A percentile compares a stretch with the other conserved stretches of the same genome.
These are phyloP conservation scores for Strobilomyces confusus DNA, from an alignment of 768 basidiomycete genomes.

Conservation along the genomic window DNA sequence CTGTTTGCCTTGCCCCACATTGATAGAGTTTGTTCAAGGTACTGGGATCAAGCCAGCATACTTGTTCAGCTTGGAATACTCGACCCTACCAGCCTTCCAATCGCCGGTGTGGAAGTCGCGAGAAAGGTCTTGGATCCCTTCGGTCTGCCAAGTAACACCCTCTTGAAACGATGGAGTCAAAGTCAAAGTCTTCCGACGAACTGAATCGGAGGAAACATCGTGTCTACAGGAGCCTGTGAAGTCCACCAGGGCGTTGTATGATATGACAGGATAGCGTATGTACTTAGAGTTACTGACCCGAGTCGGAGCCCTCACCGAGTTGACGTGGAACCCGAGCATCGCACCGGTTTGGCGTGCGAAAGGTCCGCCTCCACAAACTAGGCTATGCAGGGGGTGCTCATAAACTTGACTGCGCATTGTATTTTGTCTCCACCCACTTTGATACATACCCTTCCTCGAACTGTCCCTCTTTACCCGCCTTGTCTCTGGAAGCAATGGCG, in stretches of 20 bases:
- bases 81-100: conserved; percentile 28
- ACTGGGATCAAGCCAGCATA: conserved; percentile 48
- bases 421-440: neutral
- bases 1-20: neutral
- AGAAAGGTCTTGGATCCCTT: conserved; percentile 42
- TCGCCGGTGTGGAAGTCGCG: conserved; percentile 38
- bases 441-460: neutral
- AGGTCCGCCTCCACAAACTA: neutral
- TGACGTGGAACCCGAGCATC: too few relatives aligned
- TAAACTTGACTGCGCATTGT: neutral
- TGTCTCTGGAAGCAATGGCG: conserved; percentile 27
- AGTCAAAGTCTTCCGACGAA: conserved; percentile 34
- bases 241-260: neutral
- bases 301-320: too few relatives aligned
- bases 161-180: conserved; percentile 35
- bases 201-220: conserved; percentile 3
- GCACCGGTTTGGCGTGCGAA: conserved; percentile 25
- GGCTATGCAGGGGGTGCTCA: neutral
- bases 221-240: neutral
- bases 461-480: conserved; percentile 11
- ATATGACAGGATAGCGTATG: too few relatives aligned
- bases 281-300: too few relatives aligned
- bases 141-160: conserved; percentile 35
- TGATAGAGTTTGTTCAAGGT: conserved; percentile 22
- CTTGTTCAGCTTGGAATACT: conserved; percentile 43